Evolutionary conservation across 768 basidiomycete genomes (phyloP).

Genomic region (Fomitopsis pulvina): DNA sequence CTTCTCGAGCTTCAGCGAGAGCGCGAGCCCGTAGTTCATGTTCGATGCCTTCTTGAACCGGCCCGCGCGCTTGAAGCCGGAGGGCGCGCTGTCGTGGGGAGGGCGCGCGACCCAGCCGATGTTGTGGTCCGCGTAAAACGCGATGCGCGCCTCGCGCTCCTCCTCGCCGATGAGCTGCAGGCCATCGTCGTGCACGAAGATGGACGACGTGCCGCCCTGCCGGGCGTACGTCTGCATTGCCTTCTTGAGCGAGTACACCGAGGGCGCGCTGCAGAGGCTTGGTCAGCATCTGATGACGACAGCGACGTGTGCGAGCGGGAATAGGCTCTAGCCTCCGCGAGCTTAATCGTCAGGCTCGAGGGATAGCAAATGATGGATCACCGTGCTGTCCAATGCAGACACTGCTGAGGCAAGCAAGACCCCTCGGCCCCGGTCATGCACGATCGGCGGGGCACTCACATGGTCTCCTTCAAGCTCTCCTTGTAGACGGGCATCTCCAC

Average conservation of each 20-base stretch:
- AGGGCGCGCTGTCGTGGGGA: constrained; percentile 49
- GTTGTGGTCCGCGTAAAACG: constrained; percentile 70
- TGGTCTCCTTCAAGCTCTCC: constrained; percentile 74
- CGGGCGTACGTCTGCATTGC: constrained; percentile 90
- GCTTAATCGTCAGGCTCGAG: background rate
- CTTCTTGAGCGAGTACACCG: constrained; percentile 72
- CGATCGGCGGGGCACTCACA: constrained; percentile 40
- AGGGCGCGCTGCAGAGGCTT: constrained; percentile 47
- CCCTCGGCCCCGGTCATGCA: background rate
- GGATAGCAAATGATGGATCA: background rate
- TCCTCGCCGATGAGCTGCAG: constrained; percentile 57
- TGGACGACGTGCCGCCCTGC: constrained; percentile 78
- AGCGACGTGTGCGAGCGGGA: background rate
- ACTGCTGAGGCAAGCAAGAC: too few species aligned
- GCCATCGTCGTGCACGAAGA: constrained; percentile 82
- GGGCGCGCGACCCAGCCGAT: constrained; percentile 85
- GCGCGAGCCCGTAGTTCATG: constrained; percentile 77
- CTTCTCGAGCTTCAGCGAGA: constrained; percentile 57
- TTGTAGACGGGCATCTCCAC: constrained; percentile 88
- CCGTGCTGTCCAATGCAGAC: background rate
- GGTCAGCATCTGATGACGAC: constrained; percentile 2
- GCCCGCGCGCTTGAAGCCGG: constrained; percentile 76
- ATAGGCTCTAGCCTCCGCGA: background rate
- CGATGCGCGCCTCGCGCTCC: constrained; percentile 60
- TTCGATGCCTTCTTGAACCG: constrained; percentile 94